Conservation (phyloP, 2,329 filamentous ascomycete species). For the Chrysoporthe austroafricana region DNA sequence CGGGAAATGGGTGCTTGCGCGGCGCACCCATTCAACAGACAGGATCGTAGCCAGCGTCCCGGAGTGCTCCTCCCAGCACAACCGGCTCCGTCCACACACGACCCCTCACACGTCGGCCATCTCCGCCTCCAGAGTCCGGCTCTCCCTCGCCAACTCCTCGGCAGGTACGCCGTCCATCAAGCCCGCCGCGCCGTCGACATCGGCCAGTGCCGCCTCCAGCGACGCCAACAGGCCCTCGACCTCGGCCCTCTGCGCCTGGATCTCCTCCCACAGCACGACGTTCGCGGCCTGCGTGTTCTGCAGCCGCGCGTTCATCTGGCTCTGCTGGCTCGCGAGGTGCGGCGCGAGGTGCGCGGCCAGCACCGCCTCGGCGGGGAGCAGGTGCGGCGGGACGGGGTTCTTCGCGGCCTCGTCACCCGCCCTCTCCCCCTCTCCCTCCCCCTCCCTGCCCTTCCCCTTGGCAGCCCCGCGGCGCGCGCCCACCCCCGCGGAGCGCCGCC, state of each 20-base stretch:
- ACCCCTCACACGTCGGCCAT: slow-evolving; percentile 37
- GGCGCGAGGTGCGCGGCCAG: slow-evolving; percentile 60
- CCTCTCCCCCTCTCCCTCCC: neutral
- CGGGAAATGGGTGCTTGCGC: neutral
- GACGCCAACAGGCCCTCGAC: slow-evolving; percentile 53
- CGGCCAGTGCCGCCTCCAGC: slow-evolving; percentile 56
- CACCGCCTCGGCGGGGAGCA: slow-evolving; percentile 56
- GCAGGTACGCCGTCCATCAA: slow-evolving; percentile 50
- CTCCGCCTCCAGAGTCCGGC: slow-evolving; percentile 48
- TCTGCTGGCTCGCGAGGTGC: slow-evolving; percentile 56
- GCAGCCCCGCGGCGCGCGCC: neutral
- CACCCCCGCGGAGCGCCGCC: slow-evolving; percentile 35
- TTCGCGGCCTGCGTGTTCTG: slow-evolving; percentile 63
- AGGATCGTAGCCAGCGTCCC: neutral
- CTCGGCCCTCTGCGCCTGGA: slow-evolving; percentile 58
- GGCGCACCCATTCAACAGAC: neutral
- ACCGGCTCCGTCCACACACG: neutral
- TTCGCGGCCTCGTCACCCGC: neutral
- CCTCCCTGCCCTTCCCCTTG: slow-evolving; percentile 8
- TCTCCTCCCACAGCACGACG: slow-evolving; percentile 53
- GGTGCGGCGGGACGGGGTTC: slow-evolving; percentile 48
- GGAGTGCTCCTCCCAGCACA: neutral
- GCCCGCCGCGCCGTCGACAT: slow-evolving; percentile 57
- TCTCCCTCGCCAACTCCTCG: slow-evolving; percentile 54
- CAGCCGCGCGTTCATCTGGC: slow-evolving; percentile 59